A percentile compares a stretch with the other conserved stretches of the same genome.
Evolutionary conservation across 129 eudicot genomes (phyloP).

Genomic region (Tagetes erecta): DNA sequence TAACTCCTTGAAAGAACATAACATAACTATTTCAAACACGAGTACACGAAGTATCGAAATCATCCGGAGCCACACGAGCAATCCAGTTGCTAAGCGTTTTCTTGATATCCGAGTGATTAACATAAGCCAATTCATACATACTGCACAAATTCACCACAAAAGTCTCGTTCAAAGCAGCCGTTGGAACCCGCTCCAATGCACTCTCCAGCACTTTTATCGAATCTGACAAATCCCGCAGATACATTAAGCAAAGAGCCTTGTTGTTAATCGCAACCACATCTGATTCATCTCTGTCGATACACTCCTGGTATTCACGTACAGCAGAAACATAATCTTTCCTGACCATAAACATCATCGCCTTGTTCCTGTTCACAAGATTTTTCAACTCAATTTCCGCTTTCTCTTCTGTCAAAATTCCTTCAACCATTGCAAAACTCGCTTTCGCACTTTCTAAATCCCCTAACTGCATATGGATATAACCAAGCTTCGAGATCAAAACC

Average conservation of each 20-base stretch:
- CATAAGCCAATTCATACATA: slow-evolving; percentile 96
- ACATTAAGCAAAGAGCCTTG: slow-evolving; percentile 93
- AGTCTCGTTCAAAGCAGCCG: slow-evolving; percentile 76
- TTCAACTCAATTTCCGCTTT: slow-evolving; percentile 43
- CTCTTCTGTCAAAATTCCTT: slow-evolving; percentile 42
- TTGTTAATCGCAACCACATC: slow-evolving; percentile 91
- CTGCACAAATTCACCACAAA: slow-evolving; percentile 92
- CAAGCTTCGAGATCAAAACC: slow-evolving; percentile 56
- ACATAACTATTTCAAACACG: slow-evolving; percentile 52
- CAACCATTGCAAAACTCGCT: slow-evolving; percentile 48
- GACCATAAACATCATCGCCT: slow-evolving; percentile 78
- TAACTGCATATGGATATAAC: slow-evolving; percentile 44
- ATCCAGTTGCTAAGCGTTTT: slow-evolving; percentile 93
- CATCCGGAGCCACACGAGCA: slow-evolving; percentile 97
- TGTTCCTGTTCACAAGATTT: slow-evolving; percentile 79
- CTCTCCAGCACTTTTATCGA: slow-evolving; percentile 88
- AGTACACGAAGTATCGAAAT: slow-evolving; percentile 80
- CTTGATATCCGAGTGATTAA: slow-evolving; percentile 81
- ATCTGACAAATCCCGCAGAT: slow-evolving; percentile 85
- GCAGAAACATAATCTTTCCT: slow-evolving; percentile 94
- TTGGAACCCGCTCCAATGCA: slow-evolving; percentile 85
- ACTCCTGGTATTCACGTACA: slow-evolving; percentile 86
- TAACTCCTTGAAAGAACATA: neutral
- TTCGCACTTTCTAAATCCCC: slow-evolving; percentile 89
- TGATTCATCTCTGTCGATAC: slow-evolving; percentile 77